A percentile compares a stretch with the other conserved stretches of the same genome.
Conservation (phyloP, 2,329 filamentous ascomycete species). For the Helminthosporium solani region DNA sequence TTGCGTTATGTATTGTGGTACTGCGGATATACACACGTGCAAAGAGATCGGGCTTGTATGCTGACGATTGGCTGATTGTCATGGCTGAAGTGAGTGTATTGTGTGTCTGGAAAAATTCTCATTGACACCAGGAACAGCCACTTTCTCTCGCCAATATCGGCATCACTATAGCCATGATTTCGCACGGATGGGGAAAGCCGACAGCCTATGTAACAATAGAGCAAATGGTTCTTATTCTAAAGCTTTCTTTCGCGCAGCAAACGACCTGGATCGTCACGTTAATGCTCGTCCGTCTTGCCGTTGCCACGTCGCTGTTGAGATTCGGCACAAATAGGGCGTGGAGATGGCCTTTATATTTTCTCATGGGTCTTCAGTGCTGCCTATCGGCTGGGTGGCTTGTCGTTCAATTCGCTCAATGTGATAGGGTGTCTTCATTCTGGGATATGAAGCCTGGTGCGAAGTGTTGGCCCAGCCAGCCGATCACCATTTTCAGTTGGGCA, state of each 20-base stretch:
- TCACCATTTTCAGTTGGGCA: slow-evolving; percentile 27
- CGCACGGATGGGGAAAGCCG: slow-evolving; percentile 28
- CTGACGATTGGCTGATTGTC: slow-evolving; percentile 31
- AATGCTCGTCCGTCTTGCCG: slow-evolving; percentile 24
- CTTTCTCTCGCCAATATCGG: slow-evolving; percentile 20
- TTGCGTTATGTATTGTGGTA: slow-evolving; percentile 22
- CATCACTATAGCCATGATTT: slow-evolving; percentile 16
- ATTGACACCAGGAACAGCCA: slow-evolving; percentile 6
- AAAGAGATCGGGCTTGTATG: slow-evolving; percentile 16
- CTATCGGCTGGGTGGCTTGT: slow-evolving; percentile 26
- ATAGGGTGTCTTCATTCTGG: slow-evolving; percentile 24
- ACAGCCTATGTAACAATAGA: slow-evolving; percentile 16
- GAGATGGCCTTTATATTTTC: slow-evolving; percentile 21
- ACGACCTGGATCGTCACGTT: slow-evolving; percentile 26
- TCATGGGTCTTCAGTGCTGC: slow-evolving; percentile 24
- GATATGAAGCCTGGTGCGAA: slow-evolving; percentile 21
- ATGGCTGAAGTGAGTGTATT: slow-evolving; percentile 22
- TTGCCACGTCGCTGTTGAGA: slow-evolving; percentile 27
- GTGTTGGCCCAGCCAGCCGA: slow-evolving; percentile 22
- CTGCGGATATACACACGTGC: slow-evolving; percentile 24
- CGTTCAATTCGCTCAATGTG: slow-evolving; percentile 30
- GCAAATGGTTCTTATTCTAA: slow-evolving; percentile 13
- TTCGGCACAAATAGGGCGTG: slow-evolving; percentile 22
- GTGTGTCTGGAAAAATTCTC: not conserved
- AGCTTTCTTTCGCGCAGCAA: slow-evolving; percentile 28